Percentiles rank a stretch among this genome's conserved stretches.
These are phyloP conservation scores for Sclerotinia minor DNA, from an alignment of 2,329 filamentous ascomycete genomes.

Conservation along the genomic window DNA sequence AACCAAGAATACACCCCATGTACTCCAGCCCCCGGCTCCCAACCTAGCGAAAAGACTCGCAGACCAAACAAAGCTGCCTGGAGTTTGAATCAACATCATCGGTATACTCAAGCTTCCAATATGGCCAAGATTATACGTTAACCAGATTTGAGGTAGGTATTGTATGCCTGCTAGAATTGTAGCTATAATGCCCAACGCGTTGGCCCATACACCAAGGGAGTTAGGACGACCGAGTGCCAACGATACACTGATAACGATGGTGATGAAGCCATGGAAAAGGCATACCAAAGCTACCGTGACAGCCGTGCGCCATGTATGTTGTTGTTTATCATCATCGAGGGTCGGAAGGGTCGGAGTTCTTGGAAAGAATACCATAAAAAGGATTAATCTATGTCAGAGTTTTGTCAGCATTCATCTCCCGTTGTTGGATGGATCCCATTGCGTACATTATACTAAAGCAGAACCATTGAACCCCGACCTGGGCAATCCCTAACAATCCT, in stretches of 20 bases:
- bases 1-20: constrained; percentile 88
- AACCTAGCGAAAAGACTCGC: constrained; percentile 78
- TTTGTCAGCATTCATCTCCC: constrained; percentile 16
- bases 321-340: constrained; percentile 44
- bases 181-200: constrained; percentile 77
- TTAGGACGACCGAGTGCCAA: constrained; percentile 63
- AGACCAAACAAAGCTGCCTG: constrained; percentile 87
- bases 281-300: constrained; percentile 71
- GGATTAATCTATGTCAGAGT: constrained; percentile 63
- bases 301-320: constrained; percentile 75
- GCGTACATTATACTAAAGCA: constrained; percentile 89
- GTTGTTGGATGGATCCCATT: not conserved
- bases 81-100: constrained; percentile 98
- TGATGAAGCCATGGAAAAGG: constrained; percentile 71
- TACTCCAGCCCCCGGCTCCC: constrained; percentile 85
- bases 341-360: constrained; percentile 51
- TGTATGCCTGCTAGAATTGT: constrained; percentile 80
- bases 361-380: constrained; percentile 95
- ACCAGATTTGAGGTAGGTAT: constrained; percentile 94
- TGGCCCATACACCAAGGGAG: constrained; percentile 76
- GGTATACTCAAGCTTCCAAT: constrained; percentile 90
- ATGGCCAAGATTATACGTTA: constrained; percentile 80
- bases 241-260: constrained; percentile 67
- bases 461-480: constrained; percentile 88
- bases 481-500: constrained; percentile 82